Evolutionary conservation across 768 basidiomycete genomes (phyloP).

Genomic region (Termitomyces sp.): DNA sequence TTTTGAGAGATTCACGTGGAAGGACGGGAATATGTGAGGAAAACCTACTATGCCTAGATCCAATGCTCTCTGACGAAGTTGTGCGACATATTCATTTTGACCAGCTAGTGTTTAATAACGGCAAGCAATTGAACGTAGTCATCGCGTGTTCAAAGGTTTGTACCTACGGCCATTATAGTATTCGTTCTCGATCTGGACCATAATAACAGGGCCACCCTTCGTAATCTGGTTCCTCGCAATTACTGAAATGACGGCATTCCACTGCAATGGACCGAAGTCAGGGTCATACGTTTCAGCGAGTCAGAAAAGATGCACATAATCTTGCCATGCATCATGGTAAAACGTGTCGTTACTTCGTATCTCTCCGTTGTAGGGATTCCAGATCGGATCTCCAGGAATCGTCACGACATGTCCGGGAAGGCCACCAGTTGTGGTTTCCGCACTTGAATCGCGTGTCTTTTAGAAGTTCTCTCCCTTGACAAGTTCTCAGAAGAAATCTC

Average conservation of each 20-base stretch:
- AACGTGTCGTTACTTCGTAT: constrained; percentile 14
- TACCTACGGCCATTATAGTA: constrained; percentile 12
- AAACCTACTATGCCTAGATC: constrained; percentile 11
- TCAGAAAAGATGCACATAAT: constrained; percentile 7
- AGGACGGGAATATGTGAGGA: too few relatives aligned
- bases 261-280: neutral
- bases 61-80: constrained; percentile 11
- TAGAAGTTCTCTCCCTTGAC: neutral
- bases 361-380: constrained; percentile 14
- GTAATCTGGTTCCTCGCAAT: constrained; percentile 14
- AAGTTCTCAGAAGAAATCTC: neutral
- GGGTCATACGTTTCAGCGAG: neutral
- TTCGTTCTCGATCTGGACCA: constrained; percentile 14
- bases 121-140: neutral
- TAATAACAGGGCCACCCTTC: constrained; percentile 11
- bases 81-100: constrained; percentile 14
- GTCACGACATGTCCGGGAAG: constrained; percentile 13
- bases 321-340: constrained; percentile 14
- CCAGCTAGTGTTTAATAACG: constrained; percentile 5
- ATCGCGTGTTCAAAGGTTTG: neutral
- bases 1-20: too few relatives aligned
- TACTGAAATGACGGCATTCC: constrained; percentile 12
- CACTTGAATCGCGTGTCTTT: neutral
- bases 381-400: constrained; percentile 11
- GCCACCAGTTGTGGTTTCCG: constrained; percentile 11